Percentiles rank a stretch among this genome's conserved stretches.
Conservation (phyloP, 805 yeast genomes). For the Candida ortonii region DNA sequence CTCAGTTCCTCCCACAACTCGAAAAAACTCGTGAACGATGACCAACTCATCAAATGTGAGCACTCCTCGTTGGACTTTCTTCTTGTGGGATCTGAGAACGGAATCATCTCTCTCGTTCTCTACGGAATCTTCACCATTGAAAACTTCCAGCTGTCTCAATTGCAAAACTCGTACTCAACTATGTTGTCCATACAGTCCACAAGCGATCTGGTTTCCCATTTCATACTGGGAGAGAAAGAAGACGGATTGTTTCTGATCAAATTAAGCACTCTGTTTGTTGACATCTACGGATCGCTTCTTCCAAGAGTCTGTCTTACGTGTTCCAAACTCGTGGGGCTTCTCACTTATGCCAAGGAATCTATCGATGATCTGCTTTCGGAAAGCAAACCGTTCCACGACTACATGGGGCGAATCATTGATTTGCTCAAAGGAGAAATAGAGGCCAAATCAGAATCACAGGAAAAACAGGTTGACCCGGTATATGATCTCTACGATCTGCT, state of each 20-base stretch:
- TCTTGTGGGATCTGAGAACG: conserved; percentile 26
- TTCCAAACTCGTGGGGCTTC: conserved; percentile 34
- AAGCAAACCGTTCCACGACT: conserved; percentile 37
- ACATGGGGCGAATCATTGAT: conserved; percentile 33
- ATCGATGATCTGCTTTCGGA: conserved; percentile 30
- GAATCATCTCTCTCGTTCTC: conserved; percentile 25
- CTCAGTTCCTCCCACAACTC: conserved; percentile 22
- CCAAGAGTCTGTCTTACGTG: conserved; percentile 34
- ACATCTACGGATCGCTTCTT: conserved; percentile 27
- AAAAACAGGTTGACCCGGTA: conserved; percentile 28
- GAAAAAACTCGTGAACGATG: conserved; percentile 22
- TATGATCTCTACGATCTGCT: conserved; percentile 46
- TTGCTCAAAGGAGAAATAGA: conserved; percentile 37
- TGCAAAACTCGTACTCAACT: conserved; percentile 14
- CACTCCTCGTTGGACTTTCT: conserved; percentile 29
- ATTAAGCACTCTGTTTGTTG: conserved; percentile 28
- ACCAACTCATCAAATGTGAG: conserved; percentile 22
- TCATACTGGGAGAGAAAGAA: conserved; percentile 21
- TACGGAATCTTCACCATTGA: conserved; percentile 35
- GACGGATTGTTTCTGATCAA: conserved; percentile 21
- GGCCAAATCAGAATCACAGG: conserved; percentile 13
- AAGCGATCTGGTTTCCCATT: conserved; percentile 25
- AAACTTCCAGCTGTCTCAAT: conserved; percentile 20
- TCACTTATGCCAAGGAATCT: conserved; percentile 35
- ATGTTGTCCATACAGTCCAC: conserved; percentile 20